A percentile compares a stretch with the other conserved stretches of the same genome.
These are phyloP conservation scores for Colletotrichum gloeosporioides DNA, from an alignment of 2,329 filamentous ascomycete species.

Conservation along the genomic window DNA sequence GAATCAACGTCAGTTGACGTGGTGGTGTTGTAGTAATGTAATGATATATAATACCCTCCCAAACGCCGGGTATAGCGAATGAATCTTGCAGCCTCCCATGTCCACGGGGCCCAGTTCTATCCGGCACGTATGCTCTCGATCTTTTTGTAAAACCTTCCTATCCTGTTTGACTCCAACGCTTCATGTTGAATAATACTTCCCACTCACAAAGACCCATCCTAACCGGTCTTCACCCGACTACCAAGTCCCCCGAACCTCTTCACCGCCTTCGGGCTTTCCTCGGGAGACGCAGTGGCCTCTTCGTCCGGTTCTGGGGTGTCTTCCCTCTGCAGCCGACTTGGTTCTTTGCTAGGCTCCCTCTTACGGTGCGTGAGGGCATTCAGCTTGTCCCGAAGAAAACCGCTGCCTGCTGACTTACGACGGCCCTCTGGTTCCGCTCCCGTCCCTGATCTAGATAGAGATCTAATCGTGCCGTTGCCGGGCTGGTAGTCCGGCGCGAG, in stretches of 20 bases:
- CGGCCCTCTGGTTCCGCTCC: slow-evolving; percentile 18
- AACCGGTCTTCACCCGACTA: slow-evolving; percentile 17
- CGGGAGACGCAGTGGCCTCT: background rate
- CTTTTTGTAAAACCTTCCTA: background rate
- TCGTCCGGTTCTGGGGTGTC: slow-evolving; percentile 11
- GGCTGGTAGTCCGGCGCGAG: slow-evolving; percentile 24
- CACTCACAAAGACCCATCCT: background rate
- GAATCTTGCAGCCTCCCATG: background rate
- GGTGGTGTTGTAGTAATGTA: background rate
- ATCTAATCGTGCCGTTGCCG: slow-evolving; percentile 18
- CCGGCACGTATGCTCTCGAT: background rate
- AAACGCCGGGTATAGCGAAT: slow-evolving; percentile 3
- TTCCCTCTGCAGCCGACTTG: background rate
- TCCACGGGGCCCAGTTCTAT: background rate
- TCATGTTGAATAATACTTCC: background rate
- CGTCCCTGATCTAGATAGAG: slow-evolving; percentile 23
- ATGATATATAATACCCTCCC: background rate
- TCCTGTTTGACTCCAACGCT: background rate
- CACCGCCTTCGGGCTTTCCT: slow-evolving; percentile 4
- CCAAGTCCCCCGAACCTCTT: background rate
- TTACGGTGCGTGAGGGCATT: slow-evolving; percentile 32
- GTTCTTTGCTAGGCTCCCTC: slow-evolving; percentile 26
- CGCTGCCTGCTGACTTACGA: slow-evolving; percentile 31
- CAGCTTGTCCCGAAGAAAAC: slow-evolving; percentile 41
- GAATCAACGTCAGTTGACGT: background rate